A percentile compares a stretch with the other conserved stretches of the same genome.
Evolutionary conservation across 108 stramenopile species (phyloP).

Genomic region (Nitzschia sp.): DNA sequence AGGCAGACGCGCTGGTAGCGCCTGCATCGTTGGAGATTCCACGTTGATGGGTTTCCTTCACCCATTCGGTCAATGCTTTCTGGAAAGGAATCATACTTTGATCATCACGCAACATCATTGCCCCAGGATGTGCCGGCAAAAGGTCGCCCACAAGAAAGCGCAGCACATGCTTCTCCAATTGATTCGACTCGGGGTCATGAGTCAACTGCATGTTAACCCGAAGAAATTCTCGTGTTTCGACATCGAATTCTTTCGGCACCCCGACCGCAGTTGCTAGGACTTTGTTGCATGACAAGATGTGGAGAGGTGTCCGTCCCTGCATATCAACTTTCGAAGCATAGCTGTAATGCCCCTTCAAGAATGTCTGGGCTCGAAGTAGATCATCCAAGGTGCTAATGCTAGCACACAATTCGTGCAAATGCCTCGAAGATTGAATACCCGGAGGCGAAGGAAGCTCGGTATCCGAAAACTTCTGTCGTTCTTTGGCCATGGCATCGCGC

Average conservation of each 20-base stretch:
- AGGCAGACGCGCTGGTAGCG: neutral
- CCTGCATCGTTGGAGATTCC: neutral
- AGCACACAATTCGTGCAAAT: conserved; percentile 22
- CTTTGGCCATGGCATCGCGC: neutral
- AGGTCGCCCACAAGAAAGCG: conserved; percentile 36
- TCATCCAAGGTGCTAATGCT: conserved; percentile 27
- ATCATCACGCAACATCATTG: conserved; percentile 29
- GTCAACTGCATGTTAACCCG: conserved; percentile 15
- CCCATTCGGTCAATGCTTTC: conserved; percentile 36
- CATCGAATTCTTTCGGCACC: conserved; percentile 16
- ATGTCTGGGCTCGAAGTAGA: conserved; percentile 14
- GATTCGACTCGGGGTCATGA: neutral
- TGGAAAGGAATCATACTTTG: conserved; percentile 47
- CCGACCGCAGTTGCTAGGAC: conserved; percentile 23
- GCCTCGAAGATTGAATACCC: neutral
- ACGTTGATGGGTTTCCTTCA: conserved; percentile 8
- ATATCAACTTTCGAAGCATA: conserved; percentile 29
- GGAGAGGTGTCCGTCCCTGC: conserved; percentile 38
- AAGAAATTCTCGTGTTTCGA: conserved; percentile 19
- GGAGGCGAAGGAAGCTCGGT: neutral
- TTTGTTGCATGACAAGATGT: conserved; percentile 44
- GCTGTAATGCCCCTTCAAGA: conserved; percentile 16
- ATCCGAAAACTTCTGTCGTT: neutral
- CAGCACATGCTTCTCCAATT: conserved; percentile 20
- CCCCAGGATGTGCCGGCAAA: conserved; percentile 33